Evolutionary conservation across 768 basidiomycete genomes (phyloP).

Genomic region (Lactarius deliciosus): DNA sequence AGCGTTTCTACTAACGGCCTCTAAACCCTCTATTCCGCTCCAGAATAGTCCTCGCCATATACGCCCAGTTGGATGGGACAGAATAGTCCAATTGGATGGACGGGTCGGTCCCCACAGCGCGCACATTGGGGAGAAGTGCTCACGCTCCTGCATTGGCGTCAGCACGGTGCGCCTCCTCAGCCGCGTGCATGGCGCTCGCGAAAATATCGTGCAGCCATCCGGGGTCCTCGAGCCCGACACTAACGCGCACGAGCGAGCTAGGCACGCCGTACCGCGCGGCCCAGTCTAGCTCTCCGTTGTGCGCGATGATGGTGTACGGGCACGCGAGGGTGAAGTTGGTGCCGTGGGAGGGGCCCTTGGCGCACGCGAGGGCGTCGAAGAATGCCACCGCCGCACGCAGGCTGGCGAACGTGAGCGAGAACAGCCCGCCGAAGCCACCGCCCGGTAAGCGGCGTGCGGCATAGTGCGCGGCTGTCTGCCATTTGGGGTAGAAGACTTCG

Average conservation of each 20-base stretch:
- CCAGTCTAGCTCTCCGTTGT: conserved; percentile 90
- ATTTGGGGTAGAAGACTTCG: conserved; percentile 90
- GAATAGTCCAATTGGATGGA: conserved; percentile 29
- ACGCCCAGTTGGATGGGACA: conserved; percentile 29
- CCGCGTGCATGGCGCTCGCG: conserved; percentile 64
- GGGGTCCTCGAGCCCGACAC: conserved; percentile 85
- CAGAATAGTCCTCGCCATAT: neutral
- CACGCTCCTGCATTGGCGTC: conserved; percentile 4
- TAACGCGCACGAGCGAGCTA: conserved; percentile 77
- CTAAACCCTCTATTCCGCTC: neutral
- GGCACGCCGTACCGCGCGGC: conserved; percentile 87
- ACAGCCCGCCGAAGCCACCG: conserved; percentile 71
- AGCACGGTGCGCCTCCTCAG: conserved; percentile 46
- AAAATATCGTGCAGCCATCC: conserved; percentile 59
- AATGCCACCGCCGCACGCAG: conserved; percentile 68
- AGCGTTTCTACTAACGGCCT: neutral
- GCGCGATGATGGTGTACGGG: conserved; percentile 91
- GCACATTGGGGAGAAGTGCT: neutral
- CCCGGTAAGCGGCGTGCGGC: conserved; percentile 52
- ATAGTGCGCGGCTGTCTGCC: conserved; percentile 69
- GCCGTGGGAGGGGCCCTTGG: conserved; percentile 89
- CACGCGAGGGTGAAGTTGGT: conserved; percentile 96
- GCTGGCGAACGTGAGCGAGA: conserved; percentile 82
- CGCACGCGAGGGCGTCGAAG: conserved; percentile 78
- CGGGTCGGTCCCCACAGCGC: neutral